Conservation (phyloP, 805 yeast species). For the Komagataella populi region DNA sequence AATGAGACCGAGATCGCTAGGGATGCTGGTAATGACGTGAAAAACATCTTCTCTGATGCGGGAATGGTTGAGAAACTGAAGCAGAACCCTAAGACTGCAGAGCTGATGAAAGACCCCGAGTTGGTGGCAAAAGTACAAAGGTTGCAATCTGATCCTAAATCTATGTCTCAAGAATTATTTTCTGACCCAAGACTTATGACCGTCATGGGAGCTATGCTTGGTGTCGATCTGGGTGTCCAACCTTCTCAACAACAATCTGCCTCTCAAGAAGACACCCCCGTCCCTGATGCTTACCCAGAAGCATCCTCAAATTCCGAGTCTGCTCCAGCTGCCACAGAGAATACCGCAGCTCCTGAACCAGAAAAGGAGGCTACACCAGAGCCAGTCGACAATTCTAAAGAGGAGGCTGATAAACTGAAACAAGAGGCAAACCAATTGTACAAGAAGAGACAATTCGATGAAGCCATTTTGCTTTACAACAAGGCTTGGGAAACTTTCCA, state of each 20-base stretch:
- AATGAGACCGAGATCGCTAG: slow-evolving; percentile 53
- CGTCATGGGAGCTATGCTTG: slow-evolving; percentile 74
- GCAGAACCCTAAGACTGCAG: slow-evolving; percentile 78
- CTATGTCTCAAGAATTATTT: slow-evolving; percentile 55
- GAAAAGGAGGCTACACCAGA: slow-evolving; percentile 12
- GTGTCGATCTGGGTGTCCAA: slow-evolving; percentile 44
- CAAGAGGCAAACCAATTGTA: slow-evolving; percentile 78
- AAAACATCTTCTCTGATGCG: slow-evolving; percentile 74
- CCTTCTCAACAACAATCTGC: slow-evolving; percentile 12
- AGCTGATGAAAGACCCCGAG: slow-evolving; percentile 75
- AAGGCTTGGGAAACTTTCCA: slow-evolving; percentile 71
- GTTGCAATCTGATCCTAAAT: slow-evolving; percentile 61
- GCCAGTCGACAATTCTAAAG: slow-evolving; percentile 19
- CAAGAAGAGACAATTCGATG: slow-evolving; percentile 81
- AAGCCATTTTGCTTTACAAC: slow-evolving; percentile 77
- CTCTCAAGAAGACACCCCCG: slow-evolving; percentile 12
- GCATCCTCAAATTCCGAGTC: slow-evolving; percentile 16
- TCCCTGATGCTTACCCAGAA: background rate
- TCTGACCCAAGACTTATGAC: slow-evolving; percentile 82
- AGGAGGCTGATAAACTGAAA: slow-evolving; percentile 56
- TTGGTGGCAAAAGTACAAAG: slow-evolving; percentile 56
- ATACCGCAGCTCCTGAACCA: slow-evolving; percentile 7
- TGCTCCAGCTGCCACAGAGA: slow-evolving; percentile 18
- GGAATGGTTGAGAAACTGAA: slow-evolving; percentile 60
- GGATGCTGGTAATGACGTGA: slow-evolving; percentile 45